These are phyloP conservation scores for Lathyrus tuberosus DNA, from an alignment of 306 rosid genomes.

Conservation along the genomic window DNA sequence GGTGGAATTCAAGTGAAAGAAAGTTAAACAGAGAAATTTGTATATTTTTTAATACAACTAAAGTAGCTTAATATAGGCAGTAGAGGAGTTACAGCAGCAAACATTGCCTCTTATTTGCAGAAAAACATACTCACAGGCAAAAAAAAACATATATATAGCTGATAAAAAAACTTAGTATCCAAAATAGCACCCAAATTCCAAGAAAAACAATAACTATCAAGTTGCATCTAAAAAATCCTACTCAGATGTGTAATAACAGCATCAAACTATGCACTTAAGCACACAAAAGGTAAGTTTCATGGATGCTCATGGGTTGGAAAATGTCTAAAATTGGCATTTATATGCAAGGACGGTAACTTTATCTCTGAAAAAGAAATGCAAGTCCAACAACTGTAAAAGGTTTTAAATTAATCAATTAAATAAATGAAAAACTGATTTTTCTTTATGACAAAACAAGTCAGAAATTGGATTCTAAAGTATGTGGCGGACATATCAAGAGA, in stretches of 20 bases:
- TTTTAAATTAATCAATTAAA: background rate
- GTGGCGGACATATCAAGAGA: conserved; percentile 20
- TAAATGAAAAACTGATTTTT: background rate
- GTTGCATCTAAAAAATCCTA: background rate
- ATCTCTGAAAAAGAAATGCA: conserved; percentile 14
- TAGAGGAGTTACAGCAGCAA: background rate
- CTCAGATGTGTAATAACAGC: background rate
- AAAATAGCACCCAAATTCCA: background rate
- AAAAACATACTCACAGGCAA: conserved; percentile 13
- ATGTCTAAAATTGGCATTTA: background rate
- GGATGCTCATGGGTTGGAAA: conserved; percentile 27
- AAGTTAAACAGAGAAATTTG: conserved; percentile 13
- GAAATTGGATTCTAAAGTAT: conserved; percentile 5
- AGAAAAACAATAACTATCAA: background rate
- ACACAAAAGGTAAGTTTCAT: background rate
- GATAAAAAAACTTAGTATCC: background rate
- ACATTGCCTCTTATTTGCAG: background rate
- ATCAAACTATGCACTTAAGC: background rate
- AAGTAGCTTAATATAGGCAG: background rate
- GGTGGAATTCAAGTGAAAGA: conserved; percentile 36
- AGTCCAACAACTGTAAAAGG: conserved; percentile 27
- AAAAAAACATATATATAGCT: background rate
- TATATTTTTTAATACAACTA: conserved; percentile 7
- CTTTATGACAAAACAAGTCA: conserved; percentile 13
- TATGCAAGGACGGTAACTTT: background rate